Evolutionary conservation across 768 basidiomycete species (phyloP), one percentile per base, ranked within the genome.

Genomic region (Saitozyma podzolica): DNA sequence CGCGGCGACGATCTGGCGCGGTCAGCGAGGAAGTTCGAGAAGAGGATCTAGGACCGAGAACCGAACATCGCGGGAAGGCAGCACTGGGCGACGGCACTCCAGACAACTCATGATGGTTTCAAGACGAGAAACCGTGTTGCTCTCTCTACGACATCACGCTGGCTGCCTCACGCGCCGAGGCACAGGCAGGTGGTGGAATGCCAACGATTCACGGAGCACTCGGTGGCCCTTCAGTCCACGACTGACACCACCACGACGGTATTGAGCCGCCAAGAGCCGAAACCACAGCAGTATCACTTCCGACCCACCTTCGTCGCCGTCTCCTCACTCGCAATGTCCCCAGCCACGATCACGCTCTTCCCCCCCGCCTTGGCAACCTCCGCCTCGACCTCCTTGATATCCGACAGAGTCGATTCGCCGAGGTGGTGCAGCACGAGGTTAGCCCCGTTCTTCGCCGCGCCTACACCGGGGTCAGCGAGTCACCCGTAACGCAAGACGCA

Each of bases 401-500:
- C 75, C 8, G 61, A 58, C 0, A 86, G 86, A 53, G 80, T 84
- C 8, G 79, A 77, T 61, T 88, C 86, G 8, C 89, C 88, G 8
- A 86, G 78, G 75, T 88, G 88, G 69, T 90, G 89, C 59, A 90
- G 74, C 51, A 88, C 82, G 50, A 90, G 78, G 49, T 85, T 85
- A 14, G 88, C 88, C 8, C 88, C 88, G 62, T 89, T 84, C 63
- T 84, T 83, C 3, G 85, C 86, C 56, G 84, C 85, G 65, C 67
- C 73, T 77, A 41, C 16, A 48, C 14, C 13, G 8, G 8, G 40
- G 45, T 47, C 41, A 53, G 52, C 40, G 29, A 29, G 29, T 29
- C 29, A 29, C 29, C 29, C 29, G 5, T 29, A 5, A 29, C 45
- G 19, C 9, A 1, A 17, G 5, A 40, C n/a, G 49, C 45, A 20